Base-by-base conservation (phyloP, 2,329 filamentous ascomycete genomes). In the Aspergillus spinulosporus region DNA sequence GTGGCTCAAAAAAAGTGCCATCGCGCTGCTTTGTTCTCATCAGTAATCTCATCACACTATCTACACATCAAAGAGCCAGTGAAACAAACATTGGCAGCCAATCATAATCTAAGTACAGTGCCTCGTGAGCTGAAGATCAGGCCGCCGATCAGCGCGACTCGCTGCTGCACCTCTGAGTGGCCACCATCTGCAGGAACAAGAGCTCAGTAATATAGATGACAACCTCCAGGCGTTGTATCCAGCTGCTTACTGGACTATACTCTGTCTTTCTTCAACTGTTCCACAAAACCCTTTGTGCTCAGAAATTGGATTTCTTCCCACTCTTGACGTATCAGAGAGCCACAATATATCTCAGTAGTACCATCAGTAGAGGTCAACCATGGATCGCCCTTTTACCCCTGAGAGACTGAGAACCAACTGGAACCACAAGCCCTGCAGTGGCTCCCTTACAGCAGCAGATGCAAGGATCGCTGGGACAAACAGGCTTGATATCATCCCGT, bases 401-500 rank as follows among this genome's bases (percentile, higher is more conserved):
- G 51, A 53, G n/a, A 37, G 34, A 21, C 11, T 11, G 32, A 34
- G 32, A 34, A 11, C 21, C 21, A 21, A 21, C 21, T 21, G 21
- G 21, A 21, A 21, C 21, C 21, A 52, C 50, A 31, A 8, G 32
- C 31, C 44, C 44, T n/a, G 21, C 21, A 21, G 21, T 46, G 51
- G 51, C 40, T 45, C 51, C 51, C 51, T 53, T 53, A 32, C 51
- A 40, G 43, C 21, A 2, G 32, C 43, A 21, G n/a, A 9, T 52
- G 51, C 42, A 53, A 53, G 51, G 51, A 53, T 47, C 34, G 28
- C 44, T 43, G 37, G 29, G 40, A 48, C 43, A 53, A 48, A 47
- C 51, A 45, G 15, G 36, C 29, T 42, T 53, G 51, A 53, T 48
- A 54, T 49, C 52, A 54, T 44, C 46, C 31, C 44, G 34, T 52